These are phyloP conservation scores for Austroboletus eburneus DNA, from an alignment of 768 basidiomycete genomes.

Conservation along the genomic window DNA sequence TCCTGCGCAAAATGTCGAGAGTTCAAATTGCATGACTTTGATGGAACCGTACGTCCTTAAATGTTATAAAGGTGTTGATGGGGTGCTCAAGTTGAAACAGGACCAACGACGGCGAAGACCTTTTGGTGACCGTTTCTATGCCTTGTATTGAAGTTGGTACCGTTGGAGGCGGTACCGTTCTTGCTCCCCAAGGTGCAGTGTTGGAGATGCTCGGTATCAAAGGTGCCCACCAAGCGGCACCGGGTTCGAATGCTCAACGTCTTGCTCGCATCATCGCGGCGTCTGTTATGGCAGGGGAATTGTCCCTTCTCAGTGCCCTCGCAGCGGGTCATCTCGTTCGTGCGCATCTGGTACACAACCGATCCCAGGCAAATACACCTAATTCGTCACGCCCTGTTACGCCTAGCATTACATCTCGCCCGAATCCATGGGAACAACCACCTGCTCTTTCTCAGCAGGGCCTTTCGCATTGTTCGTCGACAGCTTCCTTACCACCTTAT, in stretches of 20 bases:
- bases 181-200: conserved; percentile 84
- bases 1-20: conserved; percentile 98
- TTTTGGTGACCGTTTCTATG: conserved; percentile 93
- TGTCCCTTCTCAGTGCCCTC: conserved; percentile 86
- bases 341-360: conserved; percentile 91
- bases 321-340: conserved; percentile 94
- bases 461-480: conserved; percentile 35
- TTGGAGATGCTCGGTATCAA: conserved; percentile 92
- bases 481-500: conserved; percentile 43
- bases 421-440: conserved; percentile 24
- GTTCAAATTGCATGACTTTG: conserved; percentile 95
- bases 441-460: conserved; percentile 4
- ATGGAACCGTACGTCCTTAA: conserved; percentile 89
- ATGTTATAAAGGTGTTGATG: conserved; percentile 4
- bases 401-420: conserved; percentile 38
- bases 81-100: conserved; percentile 35
- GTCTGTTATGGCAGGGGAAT: conserved; percentile 96
- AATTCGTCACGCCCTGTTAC: conserved; percentile 57
- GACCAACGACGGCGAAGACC: conserved; percentile 82
- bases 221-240: conserved; percentile 82
- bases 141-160: conserved; percentile 99
- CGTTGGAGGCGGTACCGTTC: conserved; percentile 92
- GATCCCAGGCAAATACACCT: conserved; percentile 79
- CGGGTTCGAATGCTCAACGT: conserved; percentile 85
- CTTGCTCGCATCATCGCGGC: conserved; percentile 89